Base-by-base conservation (phyloP, 2,329 filamentous ascomycete species). In the Beauveria sp. region DNA sequence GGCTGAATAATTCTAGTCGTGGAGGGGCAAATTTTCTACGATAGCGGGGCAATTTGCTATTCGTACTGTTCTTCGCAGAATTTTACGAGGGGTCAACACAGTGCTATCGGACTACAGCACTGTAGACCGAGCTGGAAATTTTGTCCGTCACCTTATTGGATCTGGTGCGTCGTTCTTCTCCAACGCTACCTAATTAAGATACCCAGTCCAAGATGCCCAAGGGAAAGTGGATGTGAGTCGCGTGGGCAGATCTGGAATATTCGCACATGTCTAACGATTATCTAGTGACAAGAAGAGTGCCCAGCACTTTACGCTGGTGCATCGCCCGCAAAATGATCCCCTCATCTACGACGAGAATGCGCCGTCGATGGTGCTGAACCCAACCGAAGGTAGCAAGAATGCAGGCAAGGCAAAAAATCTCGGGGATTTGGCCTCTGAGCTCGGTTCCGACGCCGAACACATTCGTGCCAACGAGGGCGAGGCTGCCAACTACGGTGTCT, bases 301-400 rank as follows among this genome's bases (percentile, higher is more conserved):
- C 69, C 89, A 90, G 74, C 95, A 93, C 77, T 98, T 96, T 77
- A 89, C 89, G 68, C 89, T 99, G 73, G 91, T 98, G 69, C 91
- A 97, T 78, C 91, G 95, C 71, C 91, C 93, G 40, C 96, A 99
- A 77, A 91, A 97, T 85, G 95, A 99, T 75, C 95, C 96, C 52
- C 86, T 93, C 69, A 97, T 99, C 73, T 89, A 99, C 83, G 93
- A 99, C 79, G 84, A 88, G 69, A 83, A 88, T 70, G 93, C 91
- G 60, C 90, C 93, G 54, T 88, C 91, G 67, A 95, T 96, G 86
- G 89, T 99, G 72, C 86, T 99, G 66, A 90, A 95, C 72, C 91
- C 80, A 63, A 85, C 79, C 50, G 77, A 77, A 68, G 74, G 79
- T 69, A 67, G 70, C 42, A 65, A 69, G n/a, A 70, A 69, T 9